phyloP scores from a whole-genome alignment of 148 eudicot species.

The Rheum nobile region DNA sequence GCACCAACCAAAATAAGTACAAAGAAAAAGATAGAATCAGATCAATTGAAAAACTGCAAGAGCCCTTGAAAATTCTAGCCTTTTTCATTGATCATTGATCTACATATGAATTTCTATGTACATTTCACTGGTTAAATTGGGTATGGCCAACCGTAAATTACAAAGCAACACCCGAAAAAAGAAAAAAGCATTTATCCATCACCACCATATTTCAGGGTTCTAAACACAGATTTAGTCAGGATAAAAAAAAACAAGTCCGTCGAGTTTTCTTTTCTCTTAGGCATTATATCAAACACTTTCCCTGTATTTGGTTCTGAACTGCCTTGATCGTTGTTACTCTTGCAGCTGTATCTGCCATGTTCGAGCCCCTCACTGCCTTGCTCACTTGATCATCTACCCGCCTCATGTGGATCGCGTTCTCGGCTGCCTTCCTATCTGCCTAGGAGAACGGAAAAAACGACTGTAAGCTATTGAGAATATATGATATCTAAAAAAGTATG shows the following conservation, averaged over 20 bases:
- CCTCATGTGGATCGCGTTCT: conserved; percentile 48
- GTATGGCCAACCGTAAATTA: background rate
- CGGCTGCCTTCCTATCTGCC: conserved; percentile 76
- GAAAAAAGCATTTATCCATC: background rate
- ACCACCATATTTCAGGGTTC: too few relatives aligned
- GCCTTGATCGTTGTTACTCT: conserved; percentile 92
- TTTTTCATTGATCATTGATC: conserved; percentile 28
- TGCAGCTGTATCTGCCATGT: conserved; percentile 85
- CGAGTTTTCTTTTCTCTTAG: too few relatives aligned
- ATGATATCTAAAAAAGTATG: too few relatives aligned
- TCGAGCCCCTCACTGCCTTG: conserved; percentile 70
- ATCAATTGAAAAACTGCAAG: background rate
- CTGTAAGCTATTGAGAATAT: background rate
- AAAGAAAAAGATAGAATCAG: background rate
- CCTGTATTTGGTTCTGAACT: conserved; percentile 62
- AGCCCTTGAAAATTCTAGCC: too few relatives aligned
- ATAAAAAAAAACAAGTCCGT: conserved; percentile 10
- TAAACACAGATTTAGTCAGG: conserved; percentile 8
- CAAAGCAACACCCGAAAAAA: background rate
- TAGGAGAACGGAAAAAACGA: conserved; percentile 4
- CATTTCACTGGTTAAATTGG: background rate
- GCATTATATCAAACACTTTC: too few relatives aligned
- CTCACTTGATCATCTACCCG: conserved; percentile 73
- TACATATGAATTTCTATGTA: conserved; percentile 24
- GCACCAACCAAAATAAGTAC: too few relatives aligned